Base-by-base conservation (phyloP, 805 yeast genomes). In the Isabelozyma gotoi region DNA sequence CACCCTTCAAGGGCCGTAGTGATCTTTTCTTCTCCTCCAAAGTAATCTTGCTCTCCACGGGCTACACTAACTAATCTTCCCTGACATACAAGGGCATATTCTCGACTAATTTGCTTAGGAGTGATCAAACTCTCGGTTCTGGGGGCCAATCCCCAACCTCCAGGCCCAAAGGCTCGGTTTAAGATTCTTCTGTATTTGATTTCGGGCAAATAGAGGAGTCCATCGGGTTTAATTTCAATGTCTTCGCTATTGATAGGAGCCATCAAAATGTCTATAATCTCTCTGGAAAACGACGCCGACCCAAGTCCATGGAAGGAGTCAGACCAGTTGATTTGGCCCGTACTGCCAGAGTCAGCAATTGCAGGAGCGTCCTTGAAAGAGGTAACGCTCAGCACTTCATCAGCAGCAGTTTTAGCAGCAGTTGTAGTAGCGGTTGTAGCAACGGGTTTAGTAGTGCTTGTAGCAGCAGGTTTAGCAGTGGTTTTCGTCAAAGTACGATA, bases 121-220 rank as follows among this genome's bases (percentile, higher is more conserved):
- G 96, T 85, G 24, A 94, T 81, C 41, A 80, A 71, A 0, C 96
- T 85, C 50, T 87, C 92, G 0, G 96, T 82, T 43, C 99, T 73
- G 8, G 99, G 98, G 0, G 95, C 96, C 43, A 94, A 71, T 0
- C 98, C 98, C 99, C 99, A 94, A 2, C 96, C 97, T 19, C 99
- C 99, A 5, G 99, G 97, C 3, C 99, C 99, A 71, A 94, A 92
- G 0, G 98, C 95, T 32, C 76, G 75, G 65, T 92, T 92, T 51
- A 94, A 67, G 17, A 91, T 84, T 36, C 99, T 77, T 51, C 99
- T 79, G 61, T 94, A 94, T 61, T 92, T 92, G 67, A 94, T 94
- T 62, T 94, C 99, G 0, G 99, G 99, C 37, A 94, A 70, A 56
- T 88, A 94, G 6, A 94, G 64, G 40, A 94, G 70, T 12, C 98